Base-by-base conservation (phyloP, 225 moss, liverwort and hornwort genomes). In the Takakia lepidozioides region DNA sequence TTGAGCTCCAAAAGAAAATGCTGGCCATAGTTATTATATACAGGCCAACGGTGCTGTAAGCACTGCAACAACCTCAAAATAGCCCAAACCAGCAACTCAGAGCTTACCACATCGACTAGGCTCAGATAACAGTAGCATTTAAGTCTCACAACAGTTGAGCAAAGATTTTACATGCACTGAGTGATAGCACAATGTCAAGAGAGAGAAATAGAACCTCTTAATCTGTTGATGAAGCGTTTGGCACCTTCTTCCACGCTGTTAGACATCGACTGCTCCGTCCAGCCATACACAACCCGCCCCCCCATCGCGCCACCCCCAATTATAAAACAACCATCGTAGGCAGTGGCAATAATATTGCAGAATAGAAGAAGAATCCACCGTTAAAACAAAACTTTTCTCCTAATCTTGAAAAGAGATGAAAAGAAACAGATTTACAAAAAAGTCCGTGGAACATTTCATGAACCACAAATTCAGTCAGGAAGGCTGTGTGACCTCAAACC, bases 241-340 rank as follows among this genome's bases (percentile, higher is more conserved):
- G 70, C 64, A 14, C 82, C 70, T 52, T 73, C 77, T 46, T 69
- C 23, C 28, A 82, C 29, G 55, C 73, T 77, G 48, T 10, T 58
- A 59, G 77, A 70, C 57, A 82, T 53, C n/a, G 82, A 67, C 82
- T 82, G 57, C n/a, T 38, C 56, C 26, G 51, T 29, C 46, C 24
- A 53, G 57, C 49, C 19, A 67, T 8, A n/a, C n/a, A n/a, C n/a
- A n/a, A n/a, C n/a, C n/a, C n/a, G n/a, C n/a, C n/a, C n/a, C n/a
- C n/a, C n/a, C n/a, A n/a, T n/a, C n/a, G n/a, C n/a, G n/a, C n/a
- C n/a, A n/a, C n/a, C n/a, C n/a, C n/a, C n/a, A n/a, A 57, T 17
- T 3, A 19, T 37, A 8, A 35, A 73, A 41, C 67, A 30, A 24
- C 11, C 10, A n/a, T 35, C 34, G 36, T 20, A 36, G 27, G 11